Evolutionary conservation across 202 grass and related monocot genomes (phyloP).

Genomic region (Alloteropsis angusta): DNA sequence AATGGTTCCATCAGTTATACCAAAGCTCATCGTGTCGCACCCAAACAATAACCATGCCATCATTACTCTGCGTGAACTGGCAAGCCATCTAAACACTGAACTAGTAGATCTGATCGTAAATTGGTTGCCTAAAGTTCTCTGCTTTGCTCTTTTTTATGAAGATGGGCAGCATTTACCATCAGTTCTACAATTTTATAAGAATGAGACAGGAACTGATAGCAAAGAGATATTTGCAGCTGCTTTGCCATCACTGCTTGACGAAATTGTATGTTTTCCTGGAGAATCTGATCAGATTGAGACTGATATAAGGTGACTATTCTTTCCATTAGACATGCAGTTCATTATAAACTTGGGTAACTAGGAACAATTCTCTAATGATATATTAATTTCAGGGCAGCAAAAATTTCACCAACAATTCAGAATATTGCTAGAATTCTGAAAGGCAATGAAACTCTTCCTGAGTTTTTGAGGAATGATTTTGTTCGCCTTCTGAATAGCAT

Average conservation of each 20-base stretch:
- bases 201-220: constrained; percentile 60
- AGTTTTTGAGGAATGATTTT: constrained; percentile 95
- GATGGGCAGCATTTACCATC: constrained; percentile 55
- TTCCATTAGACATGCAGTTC: not conserved
- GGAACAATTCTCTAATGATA: constrained; percentile 12
- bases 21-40: constrained; percentile 76
- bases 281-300: constrained; percentile 58
- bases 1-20: constrained; percentile 85
- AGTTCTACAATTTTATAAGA: constrained; percentile 86
- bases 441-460: constrained; percentile 67
- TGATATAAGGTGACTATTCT: constrained; percentile 51
- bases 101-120: constrained; percentile 50
- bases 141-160: constrained; percentile 73
- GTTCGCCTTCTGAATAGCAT: constrained; percentile 88
- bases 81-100: constrained; percentile 54
- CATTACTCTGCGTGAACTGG: constrained; percentile 65
- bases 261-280: constrained; percentile 84
- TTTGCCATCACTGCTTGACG: constrained; percentile 75
- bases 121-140: constrained; percentile 69
- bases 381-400: constrained; percentile 51
- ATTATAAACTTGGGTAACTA: not conserved
- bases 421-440: constrained; percentile 69
- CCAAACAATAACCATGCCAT: constrained; percentile 56
- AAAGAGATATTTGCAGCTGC: constrained; percentile 93
- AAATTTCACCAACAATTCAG: constrained; percentile 66